Evolutionary conservation across 73 alveolate genomes (phyloP), one percentile per base, ranked within the genome.

Genomic region (Tetrahymena malaccensis): DNA sequence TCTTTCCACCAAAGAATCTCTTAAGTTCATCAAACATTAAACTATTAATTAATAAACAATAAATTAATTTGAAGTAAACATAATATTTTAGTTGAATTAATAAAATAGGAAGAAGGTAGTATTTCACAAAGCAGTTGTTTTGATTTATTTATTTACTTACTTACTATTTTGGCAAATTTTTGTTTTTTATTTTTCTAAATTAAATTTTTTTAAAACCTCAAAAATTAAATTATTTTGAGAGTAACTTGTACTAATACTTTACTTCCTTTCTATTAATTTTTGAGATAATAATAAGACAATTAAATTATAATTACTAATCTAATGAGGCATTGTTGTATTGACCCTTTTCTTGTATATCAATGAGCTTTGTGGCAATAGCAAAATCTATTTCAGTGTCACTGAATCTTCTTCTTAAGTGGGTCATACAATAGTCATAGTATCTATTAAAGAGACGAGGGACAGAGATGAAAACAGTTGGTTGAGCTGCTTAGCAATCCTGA

Each of bases 1-100:
- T 97, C 94, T 98, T 98, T 16, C 99, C 99, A 9, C 99, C 99
- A 43, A 98, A 93, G 19, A 97, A 43, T 44, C 95, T 98, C 95
- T 96, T 97, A 57, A 98, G 96, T 57, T 93, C 97, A 19, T 85
- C 22, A 35, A 95, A 95, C 31, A 97, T 95, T 27, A 96, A 70
- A 31, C 89, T 70, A 70, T 70, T 4, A 70, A 70, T 22, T 70
- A 4, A 25, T 19, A 70, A 22, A 4, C 1, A 70, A 15, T 50
- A 50, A 50, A 13, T 50, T 50, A 25, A 70, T 70, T 70, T 70
- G 17, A n/a, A n/a, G n/a, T n/a, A n/a, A n/a, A n/a, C n/a, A n/a
- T n/a, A n/a, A n/a, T n/a, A n/a, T n/a, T n/a, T n/a, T n/a, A n/a
- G n/a, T n/a, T n/a, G n/a, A n/a, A n/a, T n/a, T n/a, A n/a, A n/a